A percentile compares a stretch with the other conserved stretches of the same genome.
Evolutionary conservation across 768 basidiomycete genomes (phyloP).

Genomic region (Rhodotorula diobovata): DNA sequence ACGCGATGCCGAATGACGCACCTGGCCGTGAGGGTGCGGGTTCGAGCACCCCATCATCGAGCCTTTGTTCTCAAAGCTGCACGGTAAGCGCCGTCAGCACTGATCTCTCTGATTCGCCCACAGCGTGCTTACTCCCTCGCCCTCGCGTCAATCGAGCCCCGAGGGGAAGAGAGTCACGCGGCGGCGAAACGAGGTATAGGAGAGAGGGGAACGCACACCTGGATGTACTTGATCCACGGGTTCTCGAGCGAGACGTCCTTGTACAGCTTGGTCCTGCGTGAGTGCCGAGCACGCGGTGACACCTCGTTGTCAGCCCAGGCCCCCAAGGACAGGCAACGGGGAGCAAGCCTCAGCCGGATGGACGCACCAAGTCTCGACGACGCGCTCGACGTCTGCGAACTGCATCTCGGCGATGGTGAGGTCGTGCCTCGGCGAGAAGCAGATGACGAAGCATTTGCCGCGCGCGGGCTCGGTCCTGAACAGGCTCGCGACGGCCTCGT

Average conservation of each 20-base stretch:
- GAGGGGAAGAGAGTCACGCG: background rate
- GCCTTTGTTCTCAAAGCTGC: conserved; percentile 69
- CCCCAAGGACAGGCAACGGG: no score
- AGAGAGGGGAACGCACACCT: conserved; percentile 34
- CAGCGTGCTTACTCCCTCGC: background rate
- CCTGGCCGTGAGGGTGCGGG: conserved; percentile 88
- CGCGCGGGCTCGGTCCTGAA: conserved; percentile 60
- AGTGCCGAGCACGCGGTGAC: no score
- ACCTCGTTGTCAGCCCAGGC: no score
- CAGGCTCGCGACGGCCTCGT: conserved; percentile 23
- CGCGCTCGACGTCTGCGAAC: conserved; percentile 56
- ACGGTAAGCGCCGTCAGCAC: no score
- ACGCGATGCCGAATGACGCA: conserved; percentile 56
- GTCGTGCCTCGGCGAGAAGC: conserved; percentile 81
- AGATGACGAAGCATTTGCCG: conserved; percentile 80
- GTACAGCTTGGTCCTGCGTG: conserved; percentile 41
- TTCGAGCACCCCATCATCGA: conserved; percentile 93
- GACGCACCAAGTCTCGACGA: conserved; percentile 69
- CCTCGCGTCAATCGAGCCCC: no score
- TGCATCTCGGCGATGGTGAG: conserved; percentile 69
- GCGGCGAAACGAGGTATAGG: background rate
- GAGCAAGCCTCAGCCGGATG: conserved; percentile 49
- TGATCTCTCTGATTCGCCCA: no score
- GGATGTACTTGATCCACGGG: conserved; percentile 43
- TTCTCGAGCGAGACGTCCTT: conserved; percentile 34